Base-by-base conservation (phyloP, 2,329 filamentous ascomycete species). In the Byssochlamys sp. region DNA sequence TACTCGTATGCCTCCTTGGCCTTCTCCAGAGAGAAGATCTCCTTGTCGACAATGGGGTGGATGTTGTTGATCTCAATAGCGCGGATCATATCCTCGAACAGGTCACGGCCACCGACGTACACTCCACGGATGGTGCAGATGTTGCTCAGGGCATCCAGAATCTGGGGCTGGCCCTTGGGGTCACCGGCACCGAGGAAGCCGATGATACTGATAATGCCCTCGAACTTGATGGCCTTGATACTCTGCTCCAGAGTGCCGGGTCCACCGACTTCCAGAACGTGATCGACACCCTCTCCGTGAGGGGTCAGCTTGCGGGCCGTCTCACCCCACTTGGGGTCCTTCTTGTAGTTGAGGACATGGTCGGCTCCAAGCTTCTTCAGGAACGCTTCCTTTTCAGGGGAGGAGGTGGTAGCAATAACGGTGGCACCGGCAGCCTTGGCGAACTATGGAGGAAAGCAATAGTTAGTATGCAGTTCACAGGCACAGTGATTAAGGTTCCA, bases 241-340 rank as follows among this genome's bases (percentile, higher is more conserved):
- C 77, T 79, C 66, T 86, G 77, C 2, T 73, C 64, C 61, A 88
- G 77, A 0, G 84, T 87, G n/a, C 76, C 78, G 0, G 82, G 76
- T 0, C 86, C 86, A 11, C 83, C 86, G n/a, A 88, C 80, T 63
- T 89, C 86, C 45, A 87, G 65, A 45, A 89, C 73, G 59, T 85
- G 77, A 63, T 88, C 80, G 6, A 86, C 81, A 11, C 86, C 86
- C 1, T 63, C 65, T 14, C 79, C 79, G 0, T 73, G 69, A 0
- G 81, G 75, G 0, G 78, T 80, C 9, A 79, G 67, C 9, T 73
- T 72, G 59, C 80, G 77, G 14, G 84, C 84, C 28, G 78, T 77
- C 2, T 75, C 70, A n/a, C 84, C 82, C 85, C 85, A 88, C 53
- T 82, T 77, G 0, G 79, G 71, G 7, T 76, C 77, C 0, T 69